A percentile compares a stretch with the other conserved stretches of the same genome.
Conservation (phyloP, 129 eudicot species). For the Flaveria trinervia region DNA sequence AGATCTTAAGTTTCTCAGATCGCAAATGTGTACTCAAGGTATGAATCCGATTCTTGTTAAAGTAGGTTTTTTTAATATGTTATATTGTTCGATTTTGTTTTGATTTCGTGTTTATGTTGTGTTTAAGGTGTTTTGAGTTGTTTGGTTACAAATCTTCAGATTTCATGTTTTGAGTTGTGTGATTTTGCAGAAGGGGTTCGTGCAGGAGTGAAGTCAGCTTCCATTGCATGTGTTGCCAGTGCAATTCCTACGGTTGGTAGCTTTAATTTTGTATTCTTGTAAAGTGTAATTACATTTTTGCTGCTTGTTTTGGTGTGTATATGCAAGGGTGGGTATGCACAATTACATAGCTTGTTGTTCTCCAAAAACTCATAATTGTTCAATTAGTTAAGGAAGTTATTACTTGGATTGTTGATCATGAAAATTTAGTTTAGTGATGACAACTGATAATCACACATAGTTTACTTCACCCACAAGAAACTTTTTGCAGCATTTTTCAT, state of each 20-base stretch:
- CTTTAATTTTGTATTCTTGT: not conserved
- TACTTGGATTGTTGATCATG: not conserved
- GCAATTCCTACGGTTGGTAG: constrained; percentile 73
- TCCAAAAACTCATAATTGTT: not conserved
- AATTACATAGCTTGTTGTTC: no score
- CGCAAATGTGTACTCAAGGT: constrained; percentile 76
- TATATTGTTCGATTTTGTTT: not conserved
- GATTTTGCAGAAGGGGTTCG: constrained; percentile 77
- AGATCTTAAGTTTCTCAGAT: constrained; percentile 50
- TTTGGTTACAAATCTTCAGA: no score
- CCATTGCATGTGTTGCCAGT: constrained; percentile 65
- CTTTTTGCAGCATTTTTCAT: not conserved
- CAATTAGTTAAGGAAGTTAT: not conserved
- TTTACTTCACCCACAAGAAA: not conserved
- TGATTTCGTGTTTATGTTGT: not conserved
- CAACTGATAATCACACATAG: not conserved
- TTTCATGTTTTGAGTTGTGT: no score
- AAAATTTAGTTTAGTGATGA: not conserved
- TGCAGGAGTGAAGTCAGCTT: constrained; percentile 82
- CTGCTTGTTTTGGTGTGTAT: no score
- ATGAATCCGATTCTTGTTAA: not conserved
- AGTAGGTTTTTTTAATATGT: no score
- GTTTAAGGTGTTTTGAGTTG: no score
- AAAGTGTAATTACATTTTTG: no score
- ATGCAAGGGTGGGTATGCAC: no score